These are phyloP conservation scores for Calonectria leucothoes DNA, from an alignment of 2,329 filamentous ascomycete species.

Conservation along the genomic window DNA sequence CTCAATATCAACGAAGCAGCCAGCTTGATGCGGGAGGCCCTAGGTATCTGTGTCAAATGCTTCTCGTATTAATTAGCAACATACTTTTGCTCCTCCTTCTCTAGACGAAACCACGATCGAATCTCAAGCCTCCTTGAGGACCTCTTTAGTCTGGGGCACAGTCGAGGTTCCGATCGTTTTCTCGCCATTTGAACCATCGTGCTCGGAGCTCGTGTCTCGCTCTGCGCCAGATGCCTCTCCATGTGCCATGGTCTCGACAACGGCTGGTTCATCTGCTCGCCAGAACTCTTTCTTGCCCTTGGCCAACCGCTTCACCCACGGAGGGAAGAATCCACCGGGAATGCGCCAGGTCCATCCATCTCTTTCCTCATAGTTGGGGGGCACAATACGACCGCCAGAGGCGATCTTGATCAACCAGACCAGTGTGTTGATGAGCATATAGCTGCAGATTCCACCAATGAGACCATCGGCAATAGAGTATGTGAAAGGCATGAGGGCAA, in stretches of 20 bases:
- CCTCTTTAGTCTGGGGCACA: conserved; percentile 34
- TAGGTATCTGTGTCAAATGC: neutral
- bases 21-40: neutral
- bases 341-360: conserved; percentile 85
- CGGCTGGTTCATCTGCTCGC: conserved; percentile 53
- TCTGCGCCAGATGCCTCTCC: conserved; percentile 26
- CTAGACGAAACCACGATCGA: neutral
- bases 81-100: neutral
- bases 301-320: conserved; percentile 74
- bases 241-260: conserved; percentile 30
- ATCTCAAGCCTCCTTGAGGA: conserved; percentile 10
- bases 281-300: conserved; percentile 82
- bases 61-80: neutral
- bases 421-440: conserved; percentile 78
- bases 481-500: conserved; percentile 89
- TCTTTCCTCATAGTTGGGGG: conserved; percentile 79
- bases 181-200: conserved; percentile 36
- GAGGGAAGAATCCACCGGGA: conserved; percentile 79
- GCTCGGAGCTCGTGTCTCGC: conserved; percentile 37
- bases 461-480: conserved; percentile 90
- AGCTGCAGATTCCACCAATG: conserved; percentile 82
- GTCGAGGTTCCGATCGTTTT: conserved; percentile 33
- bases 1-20: neutral
- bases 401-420: conserved; percentile 76
- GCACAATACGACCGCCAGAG: conserved; percentile 77